A percentile compares a stretch with the other conserved stretches of the same genome.
These are phyloP conservation scores for Boletus rubropictus DNA, from an alignment of 768 basidiomycete genomes.

Conservation along the genomic window DNA sequence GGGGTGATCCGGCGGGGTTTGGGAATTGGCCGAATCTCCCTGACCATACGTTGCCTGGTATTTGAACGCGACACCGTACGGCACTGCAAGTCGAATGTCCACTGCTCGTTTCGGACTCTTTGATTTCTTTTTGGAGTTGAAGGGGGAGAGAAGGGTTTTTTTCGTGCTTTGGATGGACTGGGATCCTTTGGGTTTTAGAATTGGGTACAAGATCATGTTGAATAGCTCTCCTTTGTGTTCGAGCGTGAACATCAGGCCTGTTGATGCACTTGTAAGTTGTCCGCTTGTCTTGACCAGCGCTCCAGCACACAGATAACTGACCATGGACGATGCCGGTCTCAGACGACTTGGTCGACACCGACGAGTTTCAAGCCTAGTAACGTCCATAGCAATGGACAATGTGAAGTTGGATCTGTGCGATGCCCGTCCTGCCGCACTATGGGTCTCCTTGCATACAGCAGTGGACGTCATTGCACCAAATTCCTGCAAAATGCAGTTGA, in stretches of 20 bases:
- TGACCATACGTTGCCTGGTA: slow-evolving; percentile 63
- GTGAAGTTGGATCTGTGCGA: neutral
- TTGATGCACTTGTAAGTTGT: neutral
- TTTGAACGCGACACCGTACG: slow-evolving; percentile 24
- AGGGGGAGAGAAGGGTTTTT: neutral
- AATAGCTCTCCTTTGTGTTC: neutral
- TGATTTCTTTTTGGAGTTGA: too few relatives aligned
- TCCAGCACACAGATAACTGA: neutral
- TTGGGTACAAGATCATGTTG: neutral
- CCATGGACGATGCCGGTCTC: neutral
- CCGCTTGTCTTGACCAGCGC: neutral
- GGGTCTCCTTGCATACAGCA: too few relatives aligned
- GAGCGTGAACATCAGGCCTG: neutral
- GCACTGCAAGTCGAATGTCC: neutral
- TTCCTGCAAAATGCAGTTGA: neutral
- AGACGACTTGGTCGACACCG: too few relatives aligned
- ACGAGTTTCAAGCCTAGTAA: too few relatives aligned
- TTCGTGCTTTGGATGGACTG: neutral
- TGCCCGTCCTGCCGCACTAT: neutral
- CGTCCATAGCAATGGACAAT: neutral
- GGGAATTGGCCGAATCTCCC: slow-evolving; percentile 71
- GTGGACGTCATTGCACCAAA: neutral
- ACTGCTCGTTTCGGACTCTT: too few relatives aligned
- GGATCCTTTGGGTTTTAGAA: neutral
- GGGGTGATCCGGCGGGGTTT: slow-evolving; percentile 63